Conservation (phyloP, 495 filamentous ascomycete genomes). For the Pseudevernia furfuracea region DNA sequence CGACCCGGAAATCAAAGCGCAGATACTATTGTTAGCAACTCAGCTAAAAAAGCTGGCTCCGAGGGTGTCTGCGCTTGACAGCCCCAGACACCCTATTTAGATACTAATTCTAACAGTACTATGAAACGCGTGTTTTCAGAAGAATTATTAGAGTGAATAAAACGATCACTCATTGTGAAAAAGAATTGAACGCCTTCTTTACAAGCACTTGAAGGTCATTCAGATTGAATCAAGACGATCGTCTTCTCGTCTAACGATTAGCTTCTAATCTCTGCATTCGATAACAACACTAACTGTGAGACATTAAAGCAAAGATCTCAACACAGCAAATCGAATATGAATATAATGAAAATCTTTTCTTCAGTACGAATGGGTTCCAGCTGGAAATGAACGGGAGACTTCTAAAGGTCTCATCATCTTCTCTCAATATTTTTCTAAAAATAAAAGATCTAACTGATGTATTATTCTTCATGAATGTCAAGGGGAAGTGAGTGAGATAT, state of each 20-base stretch:
- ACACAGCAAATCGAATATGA: no score
- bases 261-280: slow-evolving; percentile 30
- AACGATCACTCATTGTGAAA: slow-evolving; percentile 7
- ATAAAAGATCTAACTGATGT: not conserved
- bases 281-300: slow-evolving; percentile 33
- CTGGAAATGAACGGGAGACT: slow-evolving; percentile 4
- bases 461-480: not conserved
- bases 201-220: slow-evolving; percentile 26
- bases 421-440: not conserved
- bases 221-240: slow-evolving; percentile 20
- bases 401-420: not conserved
- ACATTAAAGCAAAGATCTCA: no score
- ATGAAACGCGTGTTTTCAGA: slow-evolving; percentile 11
- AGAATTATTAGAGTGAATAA: slow-evolving; percentile 11
- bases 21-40: no score
- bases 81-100: no score
- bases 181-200: slow-evolving; percentile 15
- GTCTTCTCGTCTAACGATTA: slow-evolving; percentile 30
- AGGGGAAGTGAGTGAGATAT: slow-evolving; percentile 1
- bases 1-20: no score
- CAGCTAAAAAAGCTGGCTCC: no score
- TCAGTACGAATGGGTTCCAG: not conserved
- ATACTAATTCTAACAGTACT: no score
- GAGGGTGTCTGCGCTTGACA: no score
- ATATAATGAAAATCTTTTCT: not conserved